Base-by-base conservation (phyloP, 805 yeast genomes). In the Maudiozyma pseudohumilis region DNA sequence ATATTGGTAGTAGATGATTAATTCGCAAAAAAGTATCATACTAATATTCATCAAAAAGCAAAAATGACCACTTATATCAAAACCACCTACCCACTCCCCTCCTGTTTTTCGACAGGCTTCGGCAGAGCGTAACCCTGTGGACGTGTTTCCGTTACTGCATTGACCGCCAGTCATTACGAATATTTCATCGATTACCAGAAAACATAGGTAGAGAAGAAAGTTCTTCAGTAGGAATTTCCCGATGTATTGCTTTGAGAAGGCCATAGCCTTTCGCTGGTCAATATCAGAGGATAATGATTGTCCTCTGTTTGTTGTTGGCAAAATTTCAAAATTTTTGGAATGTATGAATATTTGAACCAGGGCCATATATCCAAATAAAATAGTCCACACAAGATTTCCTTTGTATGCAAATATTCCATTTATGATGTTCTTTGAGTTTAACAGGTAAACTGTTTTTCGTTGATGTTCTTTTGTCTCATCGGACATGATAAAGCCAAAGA, bases 41-140 rank as follows among this genome's bases (percentile, higher is more conserved):
- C 74, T 68, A 12, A 67, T 47, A 5, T 68, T 67, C 1, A 62
- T 50, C 2, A 72, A 39, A 36, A 71, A 63, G 44, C 70, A 70
- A 36, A 63, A 66, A 48, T 74, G 80, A 1, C 78, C 77, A 28
- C 75, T 69, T 4, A 68, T 55, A 47, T 74, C 78, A 46, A 73
- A 73, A 8, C 75, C 74, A 41, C 65, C 64, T 4, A 48, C 48
- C 77, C 79, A 73, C 12, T 44, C 34, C 2, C 69, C 72, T 17
- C 51, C 49, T 13, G 41, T 42, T 7, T 32, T 22, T 19, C 53
- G 46, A 40, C 69, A 65, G 3, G 29, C 35, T 32, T 56, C 60
- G 1, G 68, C 64, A 27, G 61, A 56, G 5, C 38, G 42, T 8
- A 61, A 47, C 1, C 39, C 34, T 12, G 8, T 19, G 12, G 18